Evolutionary conservation across 495 filamentous ascomycete species (phyloP), one percentile per base, ranked within the genome.

Genomic region (Xylaria acuta): DNA sequence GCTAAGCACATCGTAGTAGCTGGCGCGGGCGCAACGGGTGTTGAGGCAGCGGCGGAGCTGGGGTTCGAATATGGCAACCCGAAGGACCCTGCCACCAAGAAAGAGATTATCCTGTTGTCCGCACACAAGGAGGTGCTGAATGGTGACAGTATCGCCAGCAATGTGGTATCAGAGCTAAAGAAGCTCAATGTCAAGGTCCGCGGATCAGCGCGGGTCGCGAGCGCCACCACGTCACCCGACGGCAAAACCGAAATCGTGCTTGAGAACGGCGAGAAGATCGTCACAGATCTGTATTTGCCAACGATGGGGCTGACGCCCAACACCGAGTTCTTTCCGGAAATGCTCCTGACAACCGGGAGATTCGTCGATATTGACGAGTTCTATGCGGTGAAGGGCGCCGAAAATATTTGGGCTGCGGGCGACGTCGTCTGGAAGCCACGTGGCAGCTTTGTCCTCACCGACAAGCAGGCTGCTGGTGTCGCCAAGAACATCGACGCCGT

Each of bases 271-370:
- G 80, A 85, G 65, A 82, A 74, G 45, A 64, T 86, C 65, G 63
- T 71, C 1, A 86, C 87, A 0, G 90, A 92, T 75, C 65, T 91
- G 22, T 91, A 91, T 80, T 86, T 93, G 64, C 86, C 91, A 4
- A 89, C 89, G 3, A 88, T 84, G 65, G 91, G 91, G 27, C 81
- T 86, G 14, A 54, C 84, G 0, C 88, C 91, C 54, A 93, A 93
- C 82, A 88, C 86, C 58, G 82, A 82, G 22, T 93, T 87, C 80
- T 75, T 93, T 25, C 82, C 88, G 5, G 74, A 78, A 12, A 72
- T 81, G 32, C 78, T 88, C 58, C 83, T 92, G 5, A 84, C 86
- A 45, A 68, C 78, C 12, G 72, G 78, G 34, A 87, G 86, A 41
- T 89, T 84, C 79, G 85, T 92, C 72, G 70, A 78, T 43, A 86